These are phyloP conservation scores for Bruguiera gymnorhiza DNA, from an alignment of 345 rosid genomes.

Conservation along the genomic window DNA sequence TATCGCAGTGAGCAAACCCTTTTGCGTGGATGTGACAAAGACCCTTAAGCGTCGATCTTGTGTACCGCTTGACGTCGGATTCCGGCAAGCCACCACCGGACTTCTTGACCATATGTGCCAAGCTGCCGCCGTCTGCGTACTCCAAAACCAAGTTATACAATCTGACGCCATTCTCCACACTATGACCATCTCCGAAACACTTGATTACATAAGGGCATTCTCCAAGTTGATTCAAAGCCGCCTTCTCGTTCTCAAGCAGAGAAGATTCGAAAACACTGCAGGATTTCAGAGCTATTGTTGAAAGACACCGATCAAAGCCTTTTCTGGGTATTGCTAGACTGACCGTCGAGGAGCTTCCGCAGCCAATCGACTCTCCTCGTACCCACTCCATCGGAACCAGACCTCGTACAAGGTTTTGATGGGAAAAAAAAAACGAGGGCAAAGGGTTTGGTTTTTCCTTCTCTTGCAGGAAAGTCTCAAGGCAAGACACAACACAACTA, in stretches of 20 bases:
- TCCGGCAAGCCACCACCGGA: slow-evolving; percentile 25
- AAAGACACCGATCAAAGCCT: not conserved
- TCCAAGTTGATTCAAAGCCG: slow-evolving; percentile 16
- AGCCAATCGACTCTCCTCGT: slow-evolving; percentile 29
- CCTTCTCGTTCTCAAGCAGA: slow-evolving; percentile 28
- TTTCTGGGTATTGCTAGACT: slow-evolving; percentile 17
- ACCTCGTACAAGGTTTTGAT: not conserved
- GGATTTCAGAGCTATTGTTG: slow-evolving; percentile 33
- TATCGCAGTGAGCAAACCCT: slow-evolving; percentile 36
- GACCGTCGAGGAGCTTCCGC: slow-evolving; percentile 27
- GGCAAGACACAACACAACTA: not conserved
- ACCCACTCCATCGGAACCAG: slow-evolving; percentile 29
- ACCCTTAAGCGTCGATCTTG: slow-evolving; percentile 29
- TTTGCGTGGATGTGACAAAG: slow-evolving; percentile 25
- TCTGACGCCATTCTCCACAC: slow-evolving; percentile 13
- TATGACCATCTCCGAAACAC: slow-evolving; percentile 24
- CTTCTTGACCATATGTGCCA: slow-evolving; percentile 18
- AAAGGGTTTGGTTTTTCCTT: not conserved
- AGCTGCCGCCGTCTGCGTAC: slow-evolving; percentile 30
- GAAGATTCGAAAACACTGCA: slow-evolving; percentile 13
- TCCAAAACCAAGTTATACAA: slow-evolving; percentile 29
- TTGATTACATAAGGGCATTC: slow-evolving; percentile 16
- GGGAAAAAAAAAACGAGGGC: not conserved
- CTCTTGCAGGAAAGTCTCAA: not conserved
- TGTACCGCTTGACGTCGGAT: slow-evolving; percentile 6